These are phyloP conservation scores for Calonectria pseudoreteaudii DNA, from an alignment of 2,329 filamentous ascomycete genomes.

Conservation along the genomic window DNA sequence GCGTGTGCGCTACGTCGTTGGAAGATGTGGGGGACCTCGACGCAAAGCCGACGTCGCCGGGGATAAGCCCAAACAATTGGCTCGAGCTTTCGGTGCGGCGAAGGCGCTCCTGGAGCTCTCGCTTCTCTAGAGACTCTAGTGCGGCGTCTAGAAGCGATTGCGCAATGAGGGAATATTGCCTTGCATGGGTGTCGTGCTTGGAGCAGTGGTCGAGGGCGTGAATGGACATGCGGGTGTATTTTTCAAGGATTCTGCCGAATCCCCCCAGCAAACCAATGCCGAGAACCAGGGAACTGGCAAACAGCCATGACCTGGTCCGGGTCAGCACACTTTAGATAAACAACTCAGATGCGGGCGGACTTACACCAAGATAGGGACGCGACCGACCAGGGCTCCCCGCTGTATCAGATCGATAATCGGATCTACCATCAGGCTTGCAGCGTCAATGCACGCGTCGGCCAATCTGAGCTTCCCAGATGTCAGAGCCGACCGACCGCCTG, in stretches of 20 bases:
- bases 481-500: constrained; percentile 33
- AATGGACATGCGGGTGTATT: constrained; percentile 61
- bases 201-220: constrained; percentile 62
- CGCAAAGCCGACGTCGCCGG: constrained; percentile 34
- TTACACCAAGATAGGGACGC: constrained; percentile 63
- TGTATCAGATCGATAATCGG: constrained; percentile 58
- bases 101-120: constrained; percentile 59
- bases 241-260: constrained; percentile 65
- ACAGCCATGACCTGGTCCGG: constrained; percentile 61
- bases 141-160: constrained; percentile 61
- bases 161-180: constrained; percentile 65
- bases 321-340: neutral
- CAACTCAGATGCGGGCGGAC: constrained; percentile 35
- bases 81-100: constrained; percentile 63
- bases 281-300: constrained; percentile 64
- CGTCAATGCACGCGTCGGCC: constrained; percentile 67
- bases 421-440: constrained; percentile 66
- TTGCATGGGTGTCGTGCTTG: constrained; percentile 61
- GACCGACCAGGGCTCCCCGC: constrained; percentile 54
- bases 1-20: constrained; percentile 26
- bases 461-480: constrained; percentile 61
- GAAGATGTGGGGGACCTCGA: constrained; percentile 23
- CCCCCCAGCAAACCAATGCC: constrained; percentile 63
- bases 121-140: constrained; percentile 59
- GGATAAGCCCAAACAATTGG: constrained; percentile 63